These are phyloP conservation scores for Dysphania ambrosioides DNA, from an alignment of 148 eudicot genomes.

Conservation along the genomic window DNA sequence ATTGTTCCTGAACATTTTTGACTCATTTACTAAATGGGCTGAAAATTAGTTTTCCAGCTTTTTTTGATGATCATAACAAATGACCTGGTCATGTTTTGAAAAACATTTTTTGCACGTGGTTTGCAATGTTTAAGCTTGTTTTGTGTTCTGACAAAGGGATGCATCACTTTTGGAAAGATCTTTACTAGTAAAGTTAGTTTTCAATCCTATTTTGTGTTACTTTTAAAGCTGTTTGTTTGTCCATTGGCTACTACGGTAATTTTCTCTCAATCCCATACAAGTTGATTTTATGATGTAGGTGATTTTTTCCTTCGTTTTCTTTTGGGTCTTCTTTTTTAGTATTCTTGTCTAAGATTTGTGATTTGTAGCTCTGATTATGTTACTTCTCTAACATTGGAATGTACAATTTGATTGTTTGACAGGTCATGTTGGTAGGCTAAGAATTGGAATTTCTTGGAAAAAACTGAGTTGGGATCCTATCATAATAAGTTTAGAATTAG, in stretches of 20 bases:
- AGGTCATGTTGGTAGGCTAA: constrained; percentile 91
- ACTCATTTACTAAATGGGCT: no score
- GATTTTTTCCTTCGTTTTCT: neutral
- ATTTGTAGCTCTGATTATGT: neutral
- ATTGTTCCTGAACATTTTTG: no score
- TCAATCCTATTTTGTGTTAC: no score
- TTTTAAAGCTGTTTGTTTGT: no score
- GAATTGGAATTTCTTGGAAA: constrained; percentile 95
- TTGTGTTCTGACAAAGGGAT: no score
- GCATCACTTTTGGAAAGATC: no score
- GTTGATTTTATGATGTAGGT: neutral
- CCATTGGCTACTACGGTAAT: neutral
- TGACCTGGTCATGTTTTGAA: no score
- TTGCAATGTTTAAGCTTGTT: no score
- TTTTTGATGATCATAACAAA: no score
- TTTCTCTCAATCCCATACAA: neutral
- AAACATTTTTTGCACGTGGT: no score
- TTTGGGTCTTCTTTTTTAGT: neutral
- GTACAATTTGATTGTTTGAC: constrained; percentile 1
- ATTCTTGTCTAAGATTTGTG: neutral
- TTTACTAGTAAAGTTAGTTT: no score
- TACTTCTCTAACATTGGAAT: neutral
- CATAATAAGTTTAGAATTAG: constrained; percentile 52
- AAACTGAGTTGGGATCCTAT: constrained; percentile 98
- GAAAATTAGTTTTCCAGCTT: no score